Conservation (phyloP, 345 rosid species). For the Salix exigua region DNA sequence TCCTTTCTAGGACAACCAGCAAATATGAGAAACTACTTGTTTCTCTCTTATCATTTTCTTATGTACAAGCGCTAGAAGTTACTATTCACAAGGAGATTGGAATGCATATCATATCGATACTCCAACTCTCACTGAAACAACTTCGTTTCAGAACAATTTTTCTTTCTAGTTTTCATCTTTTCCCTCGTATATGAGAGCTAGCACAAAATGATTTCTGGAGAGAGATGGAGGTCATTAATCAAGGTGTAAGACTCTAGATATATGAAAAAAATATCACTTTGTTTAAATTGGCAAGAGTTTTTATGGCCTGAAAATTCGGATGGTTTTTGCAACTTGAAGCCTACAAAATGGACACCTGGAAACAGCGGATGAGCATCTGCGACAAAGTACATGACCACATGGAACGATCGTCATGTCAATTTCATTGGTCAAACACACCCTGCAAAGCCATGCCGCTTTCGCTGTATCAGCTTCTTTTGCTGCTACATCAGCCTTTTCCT, state of each 20-base stretch:
- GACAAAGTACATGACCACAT: slow-evolving; percentile 89
- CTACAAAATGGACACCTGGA: slow-evolving; percentile 90
- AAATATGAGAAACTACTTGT: too few relatives aligned
- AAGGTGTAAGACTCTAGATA: background rate
- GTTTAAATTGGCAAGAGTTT: background rate
- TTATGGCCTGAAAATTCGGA: slow-evolving; percentile 70
- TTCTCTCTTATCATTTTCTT: too few relatives aligned
- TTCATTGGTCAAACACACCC: slow-evolving; percentile 75
- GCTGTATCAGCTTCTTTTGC: slow-evolving; percentile 79
- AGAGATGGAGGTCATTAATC: background rate
- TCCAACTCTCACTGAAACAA: too few relatives aligned
- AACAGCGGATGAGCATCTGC: slow-evolving; percentile 69
- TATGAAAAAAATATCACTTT: background rate
- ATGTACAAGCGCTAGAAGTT: too few relatives aligned
- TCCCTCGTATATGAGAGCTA: too few relatives aligned
- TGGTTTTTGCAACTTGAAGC: slow-evolving; percentile 58
- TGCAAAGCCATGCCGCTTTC: slow-evolving; percentile 80
- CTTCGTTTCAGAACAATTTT: too few relatives aligned
- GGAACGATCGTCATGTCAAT: slow-evolving; percentile 75
- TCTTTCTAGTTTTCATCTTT: too few relatives aligned
- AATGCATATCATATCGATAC: too few relatives aligned
- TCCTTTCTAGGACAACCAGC: too few relatives aligned
- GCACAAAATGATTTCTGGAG: background rate
- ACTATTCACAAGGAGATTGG: too few relatives aligned
- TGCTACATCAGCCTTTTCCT: slow-evolving; percentile 73